Base-by-base conservation (phyloP, 2,329 filamentous ascomycete genomes). In the Fusarium hostae region DNA sequence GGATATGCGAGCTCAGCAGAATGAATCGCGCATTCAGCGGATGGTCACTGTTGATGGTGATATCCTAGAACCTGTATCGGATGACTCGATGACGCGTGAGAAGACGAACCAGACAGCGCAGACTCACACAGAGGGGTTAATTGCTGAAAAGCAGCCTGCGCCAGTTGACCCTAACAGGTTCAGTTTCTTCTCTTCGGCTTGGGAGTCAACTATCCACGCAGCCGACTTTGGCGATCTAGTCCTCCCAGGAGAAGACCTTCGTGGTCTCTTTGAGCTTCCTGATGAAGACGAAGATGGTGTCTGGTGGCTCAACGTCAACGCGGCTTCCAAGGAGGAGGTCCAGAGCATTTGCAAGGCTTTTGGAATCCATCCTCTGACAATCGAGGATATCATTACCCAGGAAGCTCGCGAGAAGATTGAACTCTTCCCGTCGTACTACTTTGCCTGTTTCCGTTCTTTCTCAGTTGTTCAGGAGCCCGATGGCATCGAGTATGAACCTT, bases 371-470 rank as follows among this genome's bases (percentile, higher is more conserved):
- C 95, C 95, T 37, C 85, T 99, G 81, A 99, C 96, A 0, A 93
- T 95, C 41, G 96, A 99, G 82, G 96, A 99, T 85, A 98, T 99
- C 74, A 91, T 92, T 66, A 97, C 94, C 0, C 94, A 98, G 79
- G 96, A 99, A 82, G 92, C 95, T 15, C 94, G 96, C 45, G 96
- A 99, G 84, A 99, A 99, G 85, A 97, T 99, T 61, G 96, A 99
- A 82, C 87, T 99, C 28, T 99, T 99, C 84, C 93, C 94, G 28
- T 94, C 94, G 44, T 99, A 99, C 84, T 99, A 99, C 83, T 98
- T 99, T 81, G 94, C 97, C 55, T 97, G 94, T 81, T 99, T 98
- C 87, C 91, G 95, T 58, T 97, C 95, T 4, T 99, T 98, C 85
- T 92, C 90, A 75, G 83, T 88, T 13, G 92, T 95, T 59, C 86